These are phyloP conservation scores for Physaria fendleri DNA, from an alignment of 345 rosid species.

Conservation along the genomic window DNA sequence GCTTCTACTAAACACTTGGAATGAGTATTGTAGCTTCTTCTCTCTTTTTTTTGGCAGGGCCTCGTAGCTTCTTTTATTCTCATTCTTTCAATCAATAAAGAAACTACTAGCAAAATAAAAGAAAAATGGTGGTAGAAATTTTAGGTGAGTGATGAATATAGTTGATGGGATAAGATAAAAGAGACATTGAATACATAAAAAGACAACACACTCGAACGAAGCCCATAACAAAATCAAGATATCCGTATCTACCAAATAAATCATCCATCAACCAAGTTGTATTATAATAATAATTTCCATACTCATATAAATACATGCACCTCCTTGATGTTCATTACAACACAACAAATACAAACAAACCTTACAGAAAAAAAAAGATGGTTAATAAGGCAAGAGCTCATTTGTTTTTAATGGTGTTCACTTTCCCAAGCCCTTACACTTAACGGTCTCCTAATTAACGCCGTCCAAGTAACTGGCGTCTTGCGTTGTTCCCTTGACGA, in stretches of 20 bases:
- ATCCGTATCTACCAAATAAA: no score
- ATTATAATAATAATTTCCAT: no score
- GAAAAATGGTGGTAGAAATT: no score
- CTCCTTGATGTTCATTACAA: background rate
- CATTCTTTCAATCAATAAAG: background rate
- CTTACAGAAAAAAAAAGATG: background rate
- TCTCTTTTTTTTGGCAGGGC: no score
- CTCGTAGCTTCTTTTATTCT: background rate
- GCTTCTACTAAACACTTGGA: background rate
- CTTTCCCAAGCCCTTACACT: background rate
- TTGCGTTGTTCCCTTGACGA: constrained; percentile 2
- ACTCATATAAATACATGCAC: background rate
- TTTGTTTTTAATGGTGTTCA: background rate
- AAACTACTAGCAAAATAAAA: no score
- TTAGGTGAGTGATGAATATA: background rate
- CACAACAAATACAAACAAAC: background rate
- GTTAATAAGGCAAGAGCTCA: background rate
- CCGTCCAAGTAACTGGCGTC: background rate
- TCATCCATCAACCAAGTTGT: no score
- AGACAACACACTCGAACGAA: no score
- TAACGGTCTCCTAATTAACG: background rate
- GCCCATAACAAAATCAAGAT: no score
- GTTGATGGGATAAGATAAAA: no score
- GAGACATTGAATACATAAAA: no score
- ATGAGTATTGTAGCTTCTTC: background rate